These are phyloP conservation scores for Suhomyces ambrosiae DNA, from an alignment of 1,139 yeast genomes.

Conservation along the genomic window DNA sequence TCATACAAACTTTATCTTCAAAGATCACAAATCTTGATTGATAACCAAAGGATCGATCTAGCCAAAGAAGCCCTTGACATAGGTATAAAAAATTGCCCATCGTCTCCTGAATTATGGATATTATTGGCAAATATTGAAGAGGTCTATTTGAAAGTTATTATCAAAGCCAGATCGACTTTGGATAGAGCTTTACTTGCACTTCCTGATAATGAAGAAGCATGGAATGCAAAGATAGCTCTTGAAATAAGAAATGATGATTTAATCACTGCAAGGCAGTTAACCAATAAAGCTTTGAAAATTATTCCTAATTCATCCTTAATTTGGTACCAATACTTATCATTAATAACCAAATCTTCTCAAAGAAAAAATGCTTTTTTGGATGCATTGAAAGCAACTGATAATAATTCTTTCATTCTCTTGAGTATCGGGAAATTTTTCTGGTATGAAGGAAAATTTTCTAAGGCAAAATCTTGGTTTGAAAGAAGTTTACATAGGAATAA, in stretches of 20 bases:
- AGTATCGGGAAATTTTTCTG: conserved; percentile 72
- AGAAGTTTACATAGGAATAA: conserved; percentile 57
- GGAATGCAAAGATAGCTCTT: conserved; percentile 60
- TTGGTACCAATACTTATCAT: conserved; percentile 62
- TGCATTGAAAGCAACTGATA: conserved; percentile 69
- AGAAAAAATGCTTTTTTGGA: conserved; percentile 68
- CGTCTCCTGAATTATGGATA: conserved; percentile 56
- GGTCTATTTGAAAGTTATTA: conserved; percentile 35
- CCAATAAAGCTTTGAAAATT: conserved; percentile 61
- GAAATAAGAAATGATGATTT: conserved; percentile 56
- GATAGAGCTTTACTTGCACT: conserved; percentile 66
- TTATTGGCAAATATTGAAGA: conserved; percentile 54
- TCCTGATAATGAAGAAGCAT: conserved; percentile 52
- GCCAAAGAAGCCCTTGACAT: conserved; percentile 52
- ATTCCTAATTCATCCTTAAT: conserved; percentile 61
- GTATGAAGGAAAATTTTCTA: conserved; percentile 62
- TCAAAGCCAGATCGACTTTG: conserved; percentile 70
- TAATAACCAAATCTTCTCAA: conserved; percentile 55
- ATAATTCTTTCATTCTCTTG: conserved; percentile 58
- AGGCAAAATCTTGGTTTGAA: conserved; percentile 77
- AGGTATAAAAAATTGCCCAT: conserved; percentile 55
- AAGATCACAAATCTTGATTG: conserved; percentile 53
- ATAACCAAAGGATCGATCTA: conserved; percentile 25
- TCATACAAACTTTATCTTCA: conserved; percentile 58
- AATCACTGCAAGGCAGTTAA: conserved; percentile 55